These are phyloP conservation scores for Talaromyces trachyspermus DNA, from an alignment of 495 filamentous ascomycete genomes.

Conservation along the genomic window DNA sequence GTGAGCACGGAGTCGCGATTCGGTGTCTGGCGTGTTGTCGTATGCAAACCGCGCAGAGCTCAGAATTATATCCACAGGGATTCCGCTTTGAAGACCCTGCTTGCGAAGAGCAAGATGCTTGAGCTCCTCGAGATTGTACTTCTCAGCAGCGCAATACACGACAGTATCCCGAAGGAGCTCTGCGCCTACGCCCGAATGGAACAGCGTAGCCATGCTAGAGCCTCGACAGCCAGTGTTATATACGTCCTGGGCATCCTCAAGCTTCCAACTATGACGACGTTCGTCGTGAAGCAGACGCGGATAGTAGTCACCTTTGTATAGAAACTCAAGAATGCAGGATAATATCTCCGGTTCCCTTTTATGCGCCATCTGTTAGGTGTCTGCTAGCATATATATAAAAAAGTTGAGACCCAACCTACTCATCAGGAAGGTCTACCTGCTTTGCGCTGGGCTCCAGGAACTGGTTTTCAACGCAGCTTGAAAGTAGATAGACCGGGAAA, in stretches of 20 bases:
- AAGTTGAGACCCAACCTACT: conserved; percentile 28
- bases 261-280: conserved; percentile 52
- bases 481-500: conserved; percentile 54
- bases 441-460: conserved; percentile 48
- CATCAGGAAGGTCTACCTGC: conserved; percentile 54
- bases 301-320: conserved; percentile 67
- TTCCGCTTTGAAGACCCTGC: conserved; percentile 81
- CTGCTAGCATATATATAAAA: neutral
- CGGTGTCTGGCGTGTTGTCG: conserved; percentile 84
- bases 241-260: conserved; percentile 52
- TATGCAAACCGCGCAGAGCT: conserved; percentile 88
- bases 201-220: conserved; percentile 68
- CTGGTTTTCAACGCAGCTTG: conserved; percentile 46
- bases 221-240: conserved; percentile 47
- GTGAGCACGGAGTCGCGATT: conserved; percentile 84
- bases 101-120: conserved; percentile 85
- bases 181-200: conserved; percentile 57
- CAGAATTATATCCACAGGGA: conserved; percentile 80
- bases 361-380: neutral
- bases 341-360: conserved; percentile 54
- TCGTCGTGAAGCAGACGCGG: conserved; percentile 46
- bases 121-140: conserved; percentile 77
- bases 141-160: conserved; percentile 85
- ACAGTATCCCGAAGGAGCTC: conserved; percentile 80
- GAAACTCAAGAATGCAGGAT: conserved; percentile 60